A percentile compares a stretch with the other conserved stretches of the same genome.
Evolutionary conservation across 2,329 filamentous ascomycete species (phyloP).

Genomic region (Penicillium sp.): DNA sequence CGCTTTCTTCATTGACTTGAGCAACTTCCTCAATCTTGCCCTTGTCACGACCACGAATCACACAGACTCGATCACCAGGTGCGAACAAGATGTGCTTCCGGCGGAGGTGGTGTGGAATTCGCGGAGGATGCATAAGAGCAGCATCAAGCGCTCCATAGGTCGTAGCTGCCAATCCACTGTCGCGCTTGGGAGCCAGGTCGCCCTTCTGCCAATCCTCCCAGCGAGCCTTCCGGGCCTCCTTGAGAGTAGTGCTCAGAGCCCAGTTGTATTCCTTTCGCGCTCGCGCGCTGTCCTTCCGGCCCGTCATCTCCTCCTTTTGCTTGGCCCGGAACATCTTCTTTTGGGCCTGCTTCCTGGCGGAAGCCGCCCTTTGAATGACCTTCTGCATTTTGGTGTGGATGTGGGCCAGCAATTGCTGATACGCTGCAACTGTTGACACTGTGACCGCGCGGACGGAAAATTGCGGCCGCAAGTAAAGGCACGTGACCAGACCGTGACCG

Average conservation of each 20-base stretch:
- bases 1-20: slow-evolving; percentile 49
- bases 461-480: slow-evolving; percentile 17
- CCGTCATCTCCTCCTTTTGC: slow-evolving; percentile 35
- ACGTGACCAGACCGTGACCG: slow-evolving; percentile 12
- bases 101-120: slow-evolving; percentile 36
- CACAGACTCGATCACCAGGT: slow-evolving; percentile 70
- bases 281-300: slow-evolving; percentile 27
- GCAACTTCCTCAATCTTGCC: slow-evolving; percentile 74
- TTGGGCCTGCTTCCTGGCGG: slow-evolving; percentile 59
- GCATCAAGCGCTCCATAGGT: slow-evolving; percentile 54
- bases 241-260: slow-evolving; percentile 34
- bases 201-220: slow-evolving; percentile 75
- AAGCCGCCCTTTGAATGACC: slow-evolving; percentile 58
- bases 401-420: slow-evolving; percentile 28
- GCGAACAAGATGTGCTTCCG: slow-evolving; percentile 55
- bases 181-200: slow-evolving; percentile 68
- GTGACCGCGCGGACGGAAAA: slow-evolving; percentile 20
- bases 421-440: slow-evolving; percentile 16
- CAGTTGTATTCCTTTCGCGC: slow-evolving; percentile 28
- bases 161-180: slow-evolving; percentile 55
- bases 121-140: slow-evolving; percentile 31
- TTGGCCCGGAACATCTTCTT: slow-evolving; percentile 42
- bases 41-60: slow-evolving; percentile 70
- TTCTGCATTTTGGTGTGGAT: slow-evolving; percentile 58
- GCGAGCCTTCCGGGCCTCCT: slow-evolving; percentile 51